phyloP scores from a whole-genome alignment of 768 basidiomycete genomes.

The Rhodocollybia butyracea region DNA sequence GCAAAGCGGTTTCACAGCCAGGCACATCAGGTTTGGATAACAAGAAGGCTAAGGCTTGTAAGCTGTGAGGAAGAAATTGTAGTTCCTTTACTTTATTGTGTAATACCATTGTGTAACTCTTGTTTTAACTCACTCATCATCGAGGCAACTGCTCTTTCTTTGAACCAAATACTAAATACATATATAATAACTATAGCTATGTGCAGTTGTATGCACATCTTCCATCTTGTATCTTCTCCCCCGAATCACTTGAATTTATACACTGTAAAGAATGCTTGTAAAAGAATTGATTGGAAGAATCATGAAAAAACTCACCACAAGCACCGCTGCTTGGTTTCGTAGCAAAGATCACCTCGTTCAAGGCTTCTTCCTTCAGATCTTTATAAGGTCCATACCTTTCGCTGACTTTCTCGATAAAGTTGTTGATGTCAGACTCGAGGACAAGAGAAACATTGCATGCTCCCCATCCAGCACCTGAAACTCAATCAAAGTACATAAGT shows the following conservation, averaged over 20 bases:
- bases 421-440: constrained; percentile 55
- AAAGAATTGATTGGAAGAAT: background rate
- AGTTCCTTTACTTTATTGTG: too few relatives aligned
- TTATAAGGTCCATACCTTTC: constrained; percentile 62
- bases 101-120: too few relatives aligned
- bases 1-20: too few relatives aligned
- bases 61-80: too few relatives aligned
- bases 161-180: too few relatives aligned
- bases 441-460: constrained; percentile 86
- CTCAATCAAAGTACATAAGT: background rate
- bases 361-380: constrained; percentile 49
- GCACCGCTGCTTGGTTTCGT: constrained; percentile 83
- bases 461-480: constrained; percentile 83
- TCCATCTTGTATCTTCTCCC: too few relatives aligned
- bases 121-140: too few relatives aligned
- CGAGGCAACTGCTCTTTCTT: too few relatives aligned
- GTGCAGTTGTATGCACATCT: too few relatives aligned
- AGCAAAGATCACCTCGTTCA: constrained; percentile 74
- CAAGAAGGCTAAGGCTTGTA: too few relatives aligned
- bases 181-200: too few relatives aligned
- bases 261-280: background rate
- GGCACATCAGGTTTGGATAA: too few relatives aligned
- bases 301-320: constrained; percentile 53
- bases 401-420: constrained; percentile 62
- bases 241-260: constrained; percentile 11